Percentiles rank a stretch among this genome's conserved stretches.
These are phyloP conservation scores for Liquidambar formosana DNA, from an alignment of 164 flowering plant species.

Conservation along the genomic window DNA sequence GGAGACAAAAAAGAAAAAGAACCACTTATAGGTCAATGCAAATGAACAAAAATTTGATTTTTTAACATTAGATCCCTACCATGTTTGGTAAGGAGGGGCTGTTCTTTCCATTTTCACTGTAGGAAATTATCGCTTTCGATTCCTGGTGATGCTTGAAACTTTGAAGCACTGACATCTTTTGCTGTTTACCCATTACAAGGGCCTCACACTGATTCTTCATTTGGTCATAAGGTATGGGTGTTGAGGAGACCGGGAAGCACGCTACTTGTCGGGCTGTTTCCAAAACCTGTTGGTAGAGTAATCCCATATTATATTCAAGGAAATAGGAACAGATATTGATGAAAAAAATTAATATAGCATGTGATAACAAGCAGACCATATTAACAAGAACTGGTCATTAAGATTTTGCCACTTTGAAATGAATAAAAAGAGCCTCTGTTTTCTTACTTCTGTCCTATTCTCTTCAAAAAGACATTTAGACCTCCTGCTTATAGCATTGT, in stretches of 20 bases:
- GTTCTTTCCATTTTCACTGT: conserved; percentile 31
- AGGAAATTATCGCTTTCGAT: conserved; percentile 25
- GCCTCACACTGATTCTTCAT: conserved; percentile 90
- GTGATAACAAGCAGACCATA: background rate
- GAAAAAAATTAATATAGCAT: background rate
- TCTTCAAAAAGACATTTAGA: too few species aligned
- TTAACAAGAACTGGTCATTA: too few species aligned
- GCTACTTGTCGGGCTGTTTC: conserved; percentile 89
- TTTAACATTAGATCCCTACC: conserved; percentile 34
- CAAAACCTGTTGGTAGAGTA: conserved; percentile 48
- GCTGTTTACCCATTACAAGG: conserved; percentile 77
- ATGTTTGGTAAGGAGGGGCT: conserved; percentile 16
- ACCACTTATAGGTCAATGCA: background rate
- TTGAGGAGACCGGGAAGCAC: conserved; percentile 54
- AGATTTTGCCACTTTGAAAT: too few species aligned
- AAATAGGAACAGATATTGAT: background rate
- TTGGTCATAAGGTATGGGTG: conserved; percentile 77
- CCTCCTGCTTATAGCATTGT: too few species aligned
- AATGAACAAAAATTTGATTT: background rate
- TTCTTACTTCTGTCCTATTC: too few species aligned
- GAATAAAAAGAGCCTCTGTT: too few species aligned
- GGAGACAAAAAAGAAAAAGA: too few species aligned
- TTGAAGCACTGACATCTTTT: conserved; percentile 81
- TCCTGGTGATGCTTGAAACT: conserved; percentile 63
- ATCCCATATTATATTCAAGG: background rate